Evolutionary conservation across 768 basidiomycete species (phyloP).

Genomic region (Tylopilus felleus): DNA sequence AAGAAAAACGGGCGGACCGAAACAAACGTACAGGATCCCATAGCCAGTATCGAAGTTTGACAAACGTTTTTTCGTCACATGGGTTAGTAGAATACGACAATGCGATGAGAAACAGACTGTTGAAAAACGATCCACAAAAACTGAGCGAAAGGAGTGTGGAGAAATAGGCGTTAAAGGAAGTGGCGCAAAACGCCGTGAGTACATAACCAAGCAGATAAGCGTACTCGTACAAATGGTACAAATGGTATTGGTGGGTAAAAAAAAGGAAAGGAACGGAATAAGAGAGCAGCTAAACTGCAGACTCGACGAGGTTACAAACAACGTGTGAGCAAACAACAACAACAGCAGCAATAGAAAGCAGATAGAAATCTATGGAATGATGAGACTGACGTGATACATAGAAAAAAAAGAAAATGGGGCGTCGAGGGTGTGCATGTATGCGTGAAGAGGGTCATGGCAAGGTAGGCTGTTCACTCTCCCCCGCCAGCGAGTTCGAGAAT

Average conservation of each 20-base stretch:
- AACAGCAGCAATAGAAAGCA: slow-evolving; percentile 9
- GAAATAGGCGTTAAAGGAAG: background rate
- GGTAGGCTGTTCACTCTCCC: slow-evolving; percentile 32
- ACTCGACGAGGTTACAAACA: slow-evolving; percentile 5
- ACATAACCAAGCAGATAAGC: slow-evolving; percentile 16
- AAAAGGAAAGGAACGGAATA: background rate
- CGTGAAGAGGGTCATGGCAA: background rate
- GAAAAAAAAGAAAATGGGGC: background rate
- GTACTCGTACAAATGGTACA: slow-evolving; percentile 13
- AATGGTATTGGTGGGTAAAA: slow-evolving; percentile 15
- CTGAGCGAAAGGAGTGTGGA: background rate
- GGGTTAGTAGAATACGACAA: too few species aligned
- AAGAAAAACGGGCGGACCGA: too few species aligned
- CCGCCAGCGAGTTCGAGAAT: slow-evolving; percentile 91
- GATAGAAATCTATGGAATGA: slow-evolving; percentile 13
- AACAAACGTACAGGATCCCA: too few species aligned
- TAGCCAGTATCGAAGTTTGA: too few species aligned
- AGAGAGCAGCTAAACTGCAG: background rate
- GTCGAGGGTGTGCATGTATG: background rate
- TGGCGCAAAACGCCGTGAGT: background rate
- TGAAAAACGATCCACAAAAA: background rate
- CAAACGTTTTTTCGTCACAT: too few species aligned
- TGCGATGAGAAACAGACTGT: too few species aligned
- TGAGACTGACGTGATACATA: slow-evolving; percentile 7
- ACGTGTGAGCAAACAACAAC: slow-evolving; percentile 13